Base-by-base conservation (phyloP, 768 basidiomycete genomes). In the Nidularia pulvinata region DNA sequence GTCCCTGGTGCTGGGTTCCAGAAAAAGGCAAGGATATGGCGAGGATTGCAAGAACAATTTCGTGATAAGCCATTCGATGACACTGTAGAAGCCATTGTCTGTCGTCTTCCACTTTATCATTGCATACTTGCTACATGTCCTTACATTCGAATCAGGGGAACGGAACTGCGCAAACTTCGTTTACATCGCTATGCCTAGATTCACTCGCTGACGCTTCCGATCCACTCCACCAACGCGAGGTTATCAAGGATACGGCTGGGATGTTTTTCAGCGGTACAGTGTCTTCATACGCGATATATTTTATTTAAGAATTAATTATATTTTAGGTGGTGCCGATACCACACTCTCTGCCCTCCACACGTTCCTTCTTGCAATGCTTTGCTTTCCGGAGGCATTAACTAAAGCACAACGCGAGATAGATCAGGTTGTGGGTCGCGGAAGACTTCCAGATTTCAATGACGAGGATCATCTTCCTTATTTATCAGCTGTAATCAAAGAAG, bases 1-100 rank as follows among this genome's bases (percentile, higher is more conserved):
- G 61, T 82, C 35, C 86, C 86, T 3, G 86, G 85, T 13, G 78
- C 82, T 0, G 74, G 74, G 0, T 88, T 86, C 74, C 72, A 81
- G 60, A 69, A 70, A 33, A 78, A 81, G 49, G 85, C 83, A 0
- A 61, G 51, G 1, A 53, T 59, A 10, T 85, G 83, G 82, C 67
- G 68, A 16, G 62, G 64, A 36, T 57, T 68, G 4, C 67, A 71
- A 39, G 55, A 68, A 7, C 62, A 68, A 25, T 71, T 79, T 61
- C 61, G 69, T 10, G 67, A 74, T 14, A 53, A 64, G 10, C 78
- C 79, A 0, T 81, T 65, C 52, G 46, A 52, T 11, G 64, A 58
- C 5, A 60, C 66, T n/a, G 55, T 63, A 30, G 66, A 56, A 43
- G 50, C 56, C 10, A 65, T 71, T 33, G 69, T 71, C 42, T 53